phyloP scores from a whole-genome alignment of 2,329 filamentous ascomycete species.

The Xylaria sp. region DNA sequence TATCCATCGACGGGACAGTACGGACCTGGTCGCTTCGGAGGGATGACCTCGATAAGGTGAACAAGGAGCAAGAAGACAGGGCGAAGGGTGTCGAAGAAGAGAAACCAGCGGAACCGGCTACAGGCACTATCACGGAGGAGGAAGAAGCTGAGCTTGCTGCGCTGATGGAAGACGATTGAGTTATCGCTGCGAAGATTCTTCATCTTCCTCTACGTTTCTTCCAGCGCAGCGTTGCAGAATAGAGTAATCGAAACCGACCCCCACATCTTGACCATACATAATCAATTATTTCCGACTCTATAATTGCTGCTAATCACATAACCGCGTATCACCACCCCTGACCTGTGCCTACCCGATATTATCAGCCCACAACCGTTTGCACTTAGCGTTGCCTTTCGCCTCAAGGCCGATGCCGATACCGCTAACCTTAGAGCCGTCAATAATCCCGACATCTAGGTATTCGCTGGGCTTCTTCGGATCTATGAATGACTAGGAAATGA shows the following conservation, averaged over 20 bases:
- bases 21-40: slow-evolving; percentile 78
- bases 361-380: slow-evolving; percentile 35
- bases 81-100: slow-evolving; percentile 55
- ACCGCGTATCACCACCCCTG: slow-evolving; percentile 34
- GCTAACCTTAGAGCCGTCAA: slow-evolving; percentile 30
- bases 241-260: neutral
- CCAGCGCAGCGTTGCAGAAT: neutral
- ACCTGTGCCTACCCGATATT: slow-evolving; percentile 32
- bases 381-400: slow-evolving; percentile 34
- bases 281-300: neutral
- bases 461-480: slow-evolving; percentile 29
- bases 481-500: slow-evolving; percentile 34
- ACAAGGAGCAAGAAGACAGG: slow-evolving; percentile 53
- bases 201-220: neutral
- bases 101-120: slow-evolving; percentile 47
- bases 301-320: slow-evolving; percentile 31
- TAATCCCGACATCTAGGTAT: slow-evolving; percentile 38
- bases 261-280: neutral
- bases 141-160: slow-evolving; percentile 93
- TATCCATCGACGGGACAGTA: slow-evolving; percentile 87
- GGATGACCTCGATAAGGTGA: slow-evolving; percentile 55
- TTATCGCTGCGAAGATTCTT: neutral
- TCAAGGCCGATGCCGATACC: slow-evolving; percentile 27
- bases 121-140: slow-evolving; percentile 73
- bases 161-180: slow-evolving; percentile 76